A percentile compares a stretch with the other conserved stretches of the same genome.
Conservation (phyloP, 768 basidiomycete species). For the Auricularia sp. region DNA sequence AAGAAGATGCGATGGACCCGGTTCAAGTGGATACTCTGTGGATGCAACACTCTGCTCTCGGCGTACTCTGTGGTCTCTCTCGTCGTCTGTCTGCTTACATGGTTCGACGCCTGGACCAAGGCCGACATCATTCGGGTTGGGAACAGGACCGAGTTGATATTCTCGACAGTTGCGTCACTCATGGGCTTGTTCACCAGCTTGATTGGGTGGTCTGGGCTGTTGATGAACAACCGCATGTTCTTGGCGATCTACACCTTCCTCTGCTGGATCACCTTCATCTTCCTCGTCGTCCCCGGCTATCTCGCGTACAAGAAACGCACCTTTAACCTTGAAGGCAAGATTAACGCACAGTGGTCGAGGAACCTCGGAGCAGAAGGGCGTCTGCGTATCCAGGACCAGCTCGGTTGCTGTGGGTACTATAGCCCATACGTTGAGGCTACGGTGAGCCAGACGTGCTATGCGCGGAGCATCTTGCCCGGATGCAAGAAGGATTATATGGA, state of each 20-base stretch:
- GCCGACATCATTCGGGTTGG: conserved; percentile 66
- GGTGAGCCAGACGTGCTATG: conserved; percentile 63
- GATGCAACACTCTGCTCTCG: conserved; percentile 53
- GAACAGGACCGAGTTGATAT: conserved; percentile 54
- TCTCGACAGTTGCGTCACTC: conserved; percentile 57
- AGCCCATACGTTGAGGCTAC: conserved; percentile 74
- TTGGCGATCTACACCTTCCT: conserved; percentile 62
- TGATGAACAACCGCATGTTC: conserved; percentile 77
- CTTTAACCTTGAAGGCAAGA: conserved; percentile 75
- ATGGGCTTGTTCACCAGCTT: conserved; percentile 55
- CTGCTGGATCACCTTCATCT: conserved; percentile 62
- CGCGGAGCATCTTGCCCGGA: conserved; percentile 58
- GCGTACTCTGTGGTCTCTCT: conserved; percentile 52
- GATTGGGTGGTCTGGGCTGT: conserved; percentile 68
- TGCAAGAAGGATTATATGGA: conserved; percentile 57
- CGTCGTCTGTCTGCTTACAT: conserved; percentile 58
- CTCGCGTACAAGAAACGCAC: conserved; percentile 60
- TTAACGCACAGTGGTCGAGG: conserved; percentile 69
- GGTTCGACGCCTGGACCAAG: conserved; percentile 62
- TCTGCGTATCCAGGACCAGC: conserved; percentile 59
- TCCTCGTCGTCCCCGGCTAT: conserved; percentile 69
- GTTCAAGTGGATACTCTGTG: conserved; percentile 75
- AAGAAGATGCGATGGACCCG: conserved; percentile 56
- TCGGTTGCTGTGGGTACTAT: conserved; percentile 71
- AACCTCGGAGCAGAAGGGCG: conserved; percentile 48